Base-by-base conservation (phyloP, 2,329 filamentous ascomycete species). In the Huntiella moniliformis region DNA sequence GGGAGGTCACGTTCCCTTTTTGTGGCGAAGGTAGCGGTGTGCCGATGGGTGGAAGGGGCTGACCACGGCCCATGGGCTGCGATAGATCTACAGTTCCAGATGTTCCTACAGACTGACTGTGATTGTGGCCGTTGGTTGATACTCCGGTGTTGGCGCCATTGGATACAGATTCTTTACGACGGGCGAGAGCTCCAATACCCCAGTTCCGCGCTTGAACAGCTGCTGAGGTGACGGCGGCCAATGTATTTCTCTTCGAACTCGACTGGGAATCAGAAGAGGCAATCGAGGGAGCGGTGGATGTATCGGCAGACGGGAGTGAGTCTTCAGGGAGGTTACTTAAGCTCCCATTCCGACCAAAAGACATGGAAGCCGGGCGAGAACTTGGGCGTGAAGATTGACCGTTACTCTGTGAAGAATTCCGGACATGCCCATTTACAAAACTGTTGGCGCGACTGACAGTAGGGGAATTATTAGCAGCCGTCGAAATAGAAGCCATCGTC, bases 41-140 rank as follows among this genome's bases (percentile, higher is more conserved):
- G 2, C 85, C 86, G 2, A 81, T 82, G 6, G 85, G 84, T 40
- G 84, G 85, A 13, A 93, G 65, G 1, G 85, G 85, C 53, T 81
- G 79, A 0, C 85, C 85, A 35, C 85, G 73, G 1, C 86, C 86
- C 65, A 92, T 85, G 2, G 85, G 85, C 54, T 83, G 73, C 52
- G 59, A 62, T 49, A 71, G 52, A 61, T 74, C 59, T 50, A 74
- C 57, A 57, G 57, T 18, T 13, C 35, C n/a, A 10, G 44, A 17
- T 39, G 37, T 13, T 28, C 22, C 22, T 28, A 28, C 22, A 13
- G 41, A 16, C 18, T 41, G 38, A 15, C 38, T 41, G 22, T 41
- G 31, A n/a, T 12, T 15, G n/a, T 36, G 33, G 22, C 42, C 8
- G 13, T 44, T 42, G n/a, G 28, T 32, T 31, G 35, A 22, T 18